Conservation (phyloP, 306 rosid species). For the Pterocarpus macrocarpus region DNA sequence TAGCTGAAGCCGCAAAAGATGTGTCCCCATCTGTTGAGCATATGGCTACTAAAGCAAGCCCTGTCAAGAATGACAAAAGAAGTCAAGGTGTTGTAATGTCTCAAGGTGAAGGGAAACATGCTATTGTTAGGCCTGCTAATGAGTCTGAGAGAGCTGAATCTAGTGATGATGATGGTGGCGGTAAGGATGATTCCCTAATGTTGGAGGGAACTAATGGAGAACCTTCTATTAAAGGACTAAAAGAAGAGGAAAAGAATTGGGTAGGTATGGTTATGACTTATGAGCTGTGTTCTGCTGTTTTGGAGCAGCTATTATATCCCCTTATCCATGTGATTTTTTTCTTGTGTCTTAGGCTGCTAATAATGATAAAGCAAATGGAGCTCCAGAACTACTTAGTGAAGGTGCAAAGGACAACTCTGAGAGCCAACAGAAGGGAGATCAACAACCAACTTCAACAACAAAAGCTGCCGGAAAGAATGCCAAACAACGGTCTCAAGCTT, state of each 20-base stretch:
- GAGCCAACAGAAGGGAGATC: conserved; percentile 64
- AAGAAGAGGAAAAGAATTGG: conserved; percentile 89
- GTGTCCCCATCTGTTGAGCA: conserved; percentile 59
- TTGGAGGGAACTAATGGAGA: conserved; percentile 67
- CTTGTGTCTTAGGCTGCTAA: conserved; percentile 65
- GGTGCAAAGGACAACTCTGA: conserved; percentile 65
- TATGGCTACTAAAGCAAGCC: conserved; percentile 63
- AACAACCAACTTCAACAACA: conserved; percentile 60
- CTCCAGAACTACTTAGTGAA: conserved; percentile 57
- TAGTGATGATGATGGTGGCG: conserved; percentile 67
- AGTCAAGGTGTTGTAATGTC: conserved; percentile 58
- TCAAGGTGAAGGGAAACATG: conserved; percentile 70
- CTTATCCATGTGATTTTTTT: conserved; percentile 32
- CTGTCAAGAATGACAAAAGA: conserved; percentile 64
- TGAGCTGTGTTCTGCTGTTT: conserved; percentile 4
- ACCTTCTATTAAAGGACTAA: conserved; percentile 61
- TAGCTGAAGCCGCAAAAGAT: conserved; percentile 62
- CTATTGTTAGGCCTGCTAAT: conserved; percentile 59
- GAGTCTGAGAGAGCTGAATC: conserved; percentile 81
- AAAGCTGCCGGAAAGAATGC: conserved; percentile 69
- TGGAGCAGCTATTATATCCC: background rate
- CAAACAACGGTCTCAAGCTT: conserved; percentile 77
- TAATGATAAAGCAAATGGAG: conserved; percentile 58
- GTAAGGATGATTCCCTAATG: conserved; percentile 60
- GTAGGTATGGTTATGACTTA: conserved; percentile 60